phyloP scores from a whole-genome alignment of 495 filamentous ascomycete genomes.

The Tuber calosporum region DNA sequence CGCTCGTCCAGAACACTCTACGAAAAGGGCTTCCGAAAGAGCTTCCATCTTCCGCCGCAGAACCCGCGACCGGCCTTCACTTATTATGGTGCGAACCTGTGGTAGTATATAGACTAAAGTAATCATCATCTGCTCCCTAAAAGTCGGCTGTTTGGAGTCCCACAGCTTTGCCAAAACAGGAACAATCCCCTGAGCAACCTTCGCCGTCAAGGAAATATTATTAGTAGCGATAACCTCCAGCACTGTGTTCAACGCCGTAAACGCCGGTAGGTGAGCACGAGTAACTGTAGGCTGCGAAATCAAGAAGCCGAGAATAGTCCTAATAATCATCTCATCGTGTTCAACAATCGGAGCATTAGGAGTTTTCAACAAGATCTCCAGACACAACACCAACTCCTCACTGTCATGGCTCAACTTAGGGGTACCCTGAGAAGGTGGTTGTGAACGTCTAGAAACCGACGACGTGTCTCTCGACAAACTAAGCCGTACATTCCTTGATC shows the following conservation, averaged over 20 bases:
- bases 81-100: conserved; percentile 50
- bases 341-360: conserved; percentile 65
- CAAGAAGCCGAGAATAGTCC: conserved; percentile 56
- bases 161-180: conserved; percentile 68
- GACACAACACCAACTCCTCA: conserved; percentile 59
- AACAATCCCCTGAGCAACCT: conserved; percentile 54
- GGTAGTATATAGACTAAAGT: conserved; percentile 61
- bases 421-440: conserved; percentile 27
- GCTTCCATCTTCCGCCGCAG: conserved; percentile 46
- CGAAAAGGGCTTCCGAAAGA: conserved; percentile 56
- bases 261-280: conserved; percentile 60
- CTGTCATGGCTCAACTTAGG: conserved; percentile 41
- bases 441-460: conserved; percentile 42
- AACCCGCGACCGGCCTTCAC: conserved; percentile 17
- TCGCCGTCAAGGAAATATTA: conserved; percentile 55
- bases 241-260: conserved; percentile 67
- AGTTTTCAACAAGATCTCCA: conserved; percentile 57
- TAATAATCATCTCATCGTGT: conserved; percentile 53
- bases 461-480: conserved; percentile 34
- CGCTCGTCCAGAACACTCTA: conserved; percentile 64
- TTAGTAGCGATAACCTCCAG: conserved; percentile 60
- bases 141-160: conserved; percentile 56
- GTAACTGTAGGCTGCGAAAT: conserved; percentile 53
- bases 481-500: conserved; percentile 39
- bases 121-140: conserved; percentile 57